Conservation (phyloP, 2,329 filamentous ascomycete genomes). For the Pseudogymnoascus sp. region DNA sequence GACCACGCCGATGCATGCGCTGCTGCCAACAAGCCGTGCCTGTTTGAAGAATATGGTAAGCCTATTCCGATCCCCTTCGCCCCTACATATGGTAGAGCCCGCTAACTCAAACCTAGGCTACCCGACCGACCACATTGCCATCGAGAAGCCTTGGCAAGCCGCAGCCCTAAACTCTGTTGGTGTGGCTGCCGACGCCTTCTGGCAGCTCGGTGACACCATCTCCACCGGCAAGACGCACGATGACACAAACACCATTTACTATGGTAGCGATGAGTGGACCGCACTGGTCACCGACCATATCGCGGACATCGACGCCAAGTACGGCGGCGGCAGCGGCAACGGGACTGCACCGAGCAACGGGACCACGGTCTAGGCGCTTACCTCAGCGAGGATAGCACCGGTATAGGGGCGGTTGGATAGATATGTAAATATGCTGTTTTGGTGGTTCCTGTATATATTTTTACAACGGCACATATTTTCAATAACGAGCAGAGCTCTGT, state of each 20-base stretch:
- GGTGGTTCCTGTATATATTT: slow-evolving; percentile 3
- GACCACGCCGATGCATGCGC: slow-evolving; percentile 34
- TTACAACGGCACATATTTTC: neutral
- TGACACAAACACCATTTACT: slow-evolving; percentile 24
- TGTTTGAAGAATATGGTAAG: slow-evolving; percentile 34
- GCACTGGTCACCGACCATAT: slow-evolving; percentile 1
- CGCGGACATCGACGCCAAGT: neutral
- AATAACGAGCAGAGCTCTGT: neutral
- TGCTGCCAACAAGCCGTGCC: slow-evolving; percentile 32
- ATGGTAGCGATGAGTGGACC: slow-evolving; percentile 21
- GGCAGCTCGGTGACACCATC: slow-evolving; percentile 25
- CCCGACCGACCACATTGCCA: neutral
- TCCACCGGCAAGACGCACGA: slow-evolving; percentile 18
- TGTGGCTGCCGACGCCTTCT: slow-evolving; percentile 25
- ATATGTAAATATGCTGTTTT: neutral
- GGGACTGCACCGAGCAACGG: neutral
- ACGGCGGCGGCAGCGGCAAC: neutral
- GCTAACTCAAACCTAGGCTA: neutral
- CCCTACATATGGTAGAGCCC: neutral
- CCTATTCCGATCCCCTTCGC: neutral
- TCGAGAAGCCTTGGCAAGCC: slow-evolving; percentile 20
- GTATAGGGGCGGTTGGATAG: slow-evolving; percentile 1
- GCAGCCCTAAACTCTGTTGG: slow-evolving; percentile 15
- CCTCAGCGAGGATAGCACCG: neutral
- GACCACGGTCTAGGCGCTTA: neutral